Conservation (phyloP, 345 rosid genomes). For the Moricandia arvensis region DNA sequence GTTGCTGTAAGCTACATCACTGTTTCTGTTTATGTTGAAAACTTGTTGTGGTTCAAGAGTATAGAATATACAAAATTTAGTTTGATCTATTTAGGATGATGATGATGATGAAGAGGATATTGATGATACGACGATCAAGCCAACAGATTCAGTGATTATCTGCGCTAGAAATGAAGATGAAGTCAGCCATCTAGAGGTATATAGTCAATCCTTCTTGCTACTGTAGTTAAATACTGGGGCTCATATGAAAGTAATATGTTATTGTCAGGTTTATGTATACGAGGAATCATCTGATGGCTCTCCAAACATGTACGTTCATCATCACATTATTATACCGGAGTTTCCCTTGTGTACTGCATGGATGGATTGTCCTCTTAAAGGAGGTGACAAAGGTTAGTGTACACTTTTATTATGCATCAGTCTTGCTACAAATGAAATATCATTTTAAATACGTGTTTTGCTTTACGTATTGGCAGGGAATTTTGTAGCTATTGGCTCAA, state of each 20-base stretch:
- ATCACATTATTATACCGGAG: slow-evolving; percentile 72
- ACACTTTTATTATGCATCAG: not conserved
- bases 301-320: slow-evolving; percentile 75
- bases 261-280: slow-evolving; percentile 73
- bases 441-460: not conserved
- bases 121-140: slow-evolving; percentile 64
- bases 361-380: slow-evolving; percentile 89
- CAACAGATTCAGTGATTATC: slow-evolving; percentile 71
- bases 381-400: slow-evolving; percentile 73
- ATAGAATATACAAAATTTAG: not conserved
- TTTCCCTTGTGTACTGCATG: slow-evolving; percentile 85
- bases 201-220: slow-evolving; percentile 26
- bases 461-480: slow-evolving; percentile 55
- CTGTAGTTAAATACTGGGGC: slow-evolving; percentile 11
- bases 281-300: slow-evolving; percentile 64
- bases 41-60: not conserved
- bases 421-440: not conserved
- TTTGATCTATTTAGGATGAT: slow-evolving; percentile 30
- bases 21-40: not conserved
- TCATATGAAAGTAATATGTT: slow-evolving; percentile 11
- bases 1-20: slow-evolving; percentile 46
- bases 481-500: slow-evolving; percentile 86
- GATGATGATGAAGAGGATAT: slow-evolving; percentile 76
- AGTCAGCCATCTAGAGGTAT: slow-evolving; percentile 76
- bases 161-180: slow-evolving; percentile 92